phyloP scores from a whole-genome alignment of 2,329 filamentous ascomycete species.

The Colletotrichum simmondsii region DNA sequence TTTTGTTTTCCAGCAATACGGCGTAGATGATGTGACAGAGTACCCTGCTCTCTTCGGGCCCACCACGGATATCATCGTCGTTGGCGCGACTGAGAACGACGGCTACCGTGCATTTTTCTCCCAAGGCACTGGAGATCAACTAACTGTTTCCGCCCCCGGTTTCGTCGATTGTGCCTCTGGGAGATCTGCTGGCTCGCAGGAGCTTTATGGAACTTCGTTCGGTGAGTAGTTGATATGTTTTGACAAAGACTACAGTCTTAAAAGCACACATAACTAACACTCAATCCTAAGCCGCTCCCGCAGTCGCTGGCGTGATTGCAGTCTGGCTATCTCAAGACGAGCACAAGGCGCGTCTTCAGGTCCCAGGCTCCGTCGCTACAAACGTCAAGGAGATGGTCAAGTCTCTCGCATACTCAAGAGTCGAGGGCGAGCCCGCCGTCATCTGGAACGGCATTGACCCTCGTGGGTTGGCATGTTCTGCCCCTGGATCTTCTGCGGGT shows the following conservation, averaged over 20 bases:
- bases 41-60: constrained; percentile 18
- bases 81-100: constrained; percentile 5
- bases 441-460: constrained; percentile 27
- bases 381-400: constrained; percentile 20
- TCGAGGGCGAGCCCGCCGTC: not conserved
- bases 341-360: not conserved
- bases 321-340: constrained; percentile 22
- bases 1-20: not conserved
- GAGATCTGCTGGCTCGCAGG: not conserved
- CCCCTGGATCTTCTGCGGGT: not conserved
- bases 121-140: constrained; percentile 2
- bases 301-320: constrained; percentile 18
- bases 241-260: no score
- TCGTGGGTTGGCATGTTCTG: not conserved
- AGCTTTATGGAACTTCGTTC: not conserved
- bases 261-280: no score
- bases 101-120: constrained; percentile 4
- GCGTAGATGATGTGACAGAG: not conserved
- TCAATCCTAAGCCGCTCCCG: not conserved
- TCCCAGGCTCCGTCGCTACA: constrained; percentile 4
- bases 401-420: constrained; percentile 5
- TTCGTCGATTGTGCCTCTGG: not conserved
- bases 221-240: not conserved
- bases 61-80: constrained; percentile 15
- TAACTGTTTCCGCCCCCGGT: constrained; percentile 12